These are phyloP conservation scores for Tilletiaria anomala DNA, from an alignment of 1,284 basidiomycete species.

Conservation along the genomic window DNA sequence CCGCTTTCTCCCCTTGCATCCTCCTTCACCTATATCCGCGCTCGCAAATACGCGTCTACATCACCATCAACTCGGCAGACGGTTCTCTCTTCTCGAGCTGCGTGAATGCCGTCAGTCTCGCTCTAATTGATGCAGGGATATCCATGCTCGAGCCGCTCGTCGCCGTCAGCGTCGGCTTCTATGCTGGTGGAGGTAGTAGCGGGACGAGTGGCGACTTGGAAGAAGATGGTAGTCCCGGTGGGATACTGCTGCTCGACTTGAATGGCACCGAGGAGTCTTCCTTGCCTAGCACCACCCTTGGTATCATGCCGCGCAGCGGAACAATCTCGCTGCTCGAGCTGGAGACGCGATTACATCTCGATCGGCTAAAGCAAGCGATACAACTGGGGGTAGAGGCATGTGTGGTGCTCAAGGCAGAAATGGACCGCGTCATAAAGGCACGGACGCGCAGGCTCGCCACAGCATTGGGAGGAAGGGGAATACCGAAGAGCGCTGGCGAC, in stretches of 20 bases:
- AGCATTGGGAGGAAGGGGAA: constrained; percentile 33
- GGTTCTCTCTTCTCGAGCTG: constrained; percentile 78
- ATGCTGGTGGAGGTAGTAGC: constrained; percentile 1
- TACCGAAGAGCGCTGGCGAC: no score
- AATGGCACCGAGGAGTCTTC: constrained; percentile 78
- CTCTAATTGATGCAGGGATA: constrained; percentile 76
- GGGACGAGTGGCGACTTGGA: not conserved
- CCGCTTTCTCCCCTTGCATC: constrained; percentile 88
- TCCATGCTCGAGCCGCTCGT: constrained; percentile 76
- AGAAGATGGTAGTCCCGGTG: not conserved
- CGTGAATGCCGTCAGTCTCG: constrained; percentile 86
- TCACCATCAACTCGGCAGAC: constrained; percentile 84
- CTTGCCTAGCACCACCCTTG: constrained; percentile 72
- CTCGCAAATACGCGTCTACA: constrained; percentile 79
- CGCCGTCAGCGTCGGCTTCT: constrained; percentile 50
- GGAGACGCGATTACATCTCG: constrained; percentile 85
- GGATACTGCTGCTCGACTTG: constrained; percentile 59
- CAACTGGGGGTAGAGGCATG: constrained; percentile 57
- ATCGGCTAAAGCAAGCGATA: constrained; percentile 80
- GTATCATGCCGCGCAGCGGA: constrained; percentile 63
- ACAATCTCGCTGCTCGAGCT: constrained; percentile 76
- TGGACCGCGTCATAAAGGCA: constrained; percentile 57
- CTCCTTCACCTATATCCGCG: constrained; percentile 81
- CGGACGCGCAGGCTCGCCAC: constrained; percentile 43
- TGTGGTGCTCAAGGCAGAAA: constrained; percentile 67